These are phyloP conservation scores for Hyaloscypha hepaticicola DNA, from an alignment of 495 filamentous ascomycete species.

Conservation along the genomic window DNA sequence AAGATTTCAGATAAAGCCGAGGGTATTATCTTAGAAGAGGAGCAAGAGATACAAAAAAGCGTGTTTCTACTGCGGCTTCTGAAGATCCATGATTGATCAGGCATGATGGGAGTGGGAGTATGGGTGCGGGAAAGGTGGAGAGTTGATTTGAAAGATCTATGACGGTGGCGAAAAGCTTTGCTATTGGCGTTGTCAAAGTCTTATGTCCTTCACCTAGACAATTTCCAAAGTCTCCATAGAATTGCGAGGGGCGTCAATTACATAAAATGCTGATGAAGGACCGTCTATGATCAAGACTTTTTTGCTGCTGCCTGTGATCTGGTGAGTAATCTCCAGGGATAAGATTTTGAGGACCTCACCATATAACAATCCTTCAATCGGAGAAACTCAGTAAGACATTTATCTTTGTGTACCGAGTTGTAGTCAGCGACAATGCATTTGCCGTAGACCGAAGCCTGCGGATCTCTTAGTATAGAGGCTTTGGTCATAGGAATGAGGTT, in stretches of 20 bases:
- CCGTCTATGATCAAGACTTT: conserved; percentile 33
- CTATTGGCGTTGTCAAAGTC: background rate
- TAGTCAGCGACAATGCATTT: conserved; percentile 92
- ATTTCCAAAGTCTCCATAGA: background rate
- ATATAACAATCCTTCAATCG: conserved; percentile 84
- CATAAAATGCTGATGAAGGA: background rate
- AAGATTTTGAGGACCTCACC: conserved; percentile 49
- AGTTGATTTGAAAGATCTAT: background rate
- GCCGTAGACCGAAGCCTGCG: conserved; percentile 79
- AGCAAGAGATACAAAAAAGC: conserved; percentile 85
- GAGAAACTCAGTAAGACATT: conserved; percentile 84
- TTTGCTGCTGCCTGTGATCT: conserved; percentile 45
- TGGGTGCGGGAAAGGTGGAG: too few species aligned
- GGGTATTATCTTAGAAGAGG: conserved; percentile 74
- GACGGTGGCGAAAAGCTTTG: background rate
- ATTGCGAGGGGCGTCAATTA: background rate
- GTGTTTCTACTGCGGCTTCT: conserved; percentile 81
- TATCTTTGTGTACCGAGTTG: conserved; percentile 86
- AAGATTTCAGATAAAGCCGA: conserved; percentile 56
- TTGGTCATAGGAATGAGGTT: conserved; percentile 15
- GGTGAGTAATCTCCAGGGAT: background rate
- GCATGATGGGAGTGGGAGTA: too few species aligned
- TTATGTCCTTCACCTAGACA: background rate
- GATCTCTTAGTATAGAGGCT: conserved; percentile 1
- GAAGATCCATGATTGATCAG: too few species aligned